Conservation (phyloP, 176 grass and related monocot species). For the Carex cristatella region DNA sequence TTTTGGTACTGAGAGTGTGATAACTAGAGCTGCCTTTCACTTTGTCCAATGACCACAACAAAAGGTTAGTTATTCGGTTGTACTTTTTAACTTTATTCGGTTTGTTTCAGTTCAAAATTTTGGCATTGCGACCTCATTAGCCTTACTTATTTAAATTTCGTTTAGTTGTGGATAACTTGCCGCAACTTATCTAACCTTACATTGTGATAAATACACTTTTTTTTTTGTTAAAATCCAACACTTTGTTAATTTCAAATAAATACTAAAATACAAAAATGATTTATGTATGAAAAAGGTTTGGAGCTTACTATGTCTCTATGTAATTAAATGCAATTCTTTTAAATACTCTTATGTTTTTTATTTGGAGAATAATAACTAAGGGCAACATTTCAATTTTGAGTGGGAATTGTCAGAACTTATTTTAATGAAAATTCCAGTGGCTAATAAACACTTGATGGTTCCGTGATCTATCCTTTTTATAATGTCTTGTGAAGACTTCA, state of each 20-base stretch:
- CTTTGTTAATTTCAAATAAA: not conserved
- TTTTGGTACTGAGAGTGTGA: not conserved
- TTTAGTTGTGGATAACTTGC: not conserved
- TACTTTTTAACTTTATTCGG: not conserved
- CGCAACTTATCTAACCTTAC: not conserved
- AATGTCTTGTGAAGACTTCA: not conserved
- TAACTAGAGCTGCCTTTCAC: not conserved
- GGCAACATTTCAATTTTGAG: not conserved
- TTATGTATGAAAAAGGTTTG: not conserved
- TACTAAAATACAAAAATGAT: not conserved
- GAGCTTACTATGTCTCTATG: not conserved
- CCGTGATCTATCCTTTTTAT: not conserved
- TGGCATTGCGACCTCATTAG: not conserved
- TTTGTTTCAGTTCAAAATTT: not conserved
- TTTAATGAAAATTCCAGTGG: not conserved
- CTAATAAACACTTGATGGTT: not conserved
- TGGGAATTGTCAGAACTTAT: not conserved
- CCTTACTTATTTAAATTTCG: not conserved
- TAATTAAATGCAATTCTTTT: not conserved
- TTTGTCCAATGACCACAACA: not conserved
- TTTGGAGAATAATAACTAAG: not conserved
- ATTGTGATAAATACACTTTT: not conserved
- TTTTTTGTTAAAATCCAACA: not conserved
- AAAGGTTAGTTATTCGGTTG: slow-evolving; percentile 12
- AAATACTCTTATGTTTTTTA: not conserved